Evolutionary conservation across 2,329 filamentous ascomycete species (phyloP).

Genomic region (Dissoconium aciculare): DNA sequence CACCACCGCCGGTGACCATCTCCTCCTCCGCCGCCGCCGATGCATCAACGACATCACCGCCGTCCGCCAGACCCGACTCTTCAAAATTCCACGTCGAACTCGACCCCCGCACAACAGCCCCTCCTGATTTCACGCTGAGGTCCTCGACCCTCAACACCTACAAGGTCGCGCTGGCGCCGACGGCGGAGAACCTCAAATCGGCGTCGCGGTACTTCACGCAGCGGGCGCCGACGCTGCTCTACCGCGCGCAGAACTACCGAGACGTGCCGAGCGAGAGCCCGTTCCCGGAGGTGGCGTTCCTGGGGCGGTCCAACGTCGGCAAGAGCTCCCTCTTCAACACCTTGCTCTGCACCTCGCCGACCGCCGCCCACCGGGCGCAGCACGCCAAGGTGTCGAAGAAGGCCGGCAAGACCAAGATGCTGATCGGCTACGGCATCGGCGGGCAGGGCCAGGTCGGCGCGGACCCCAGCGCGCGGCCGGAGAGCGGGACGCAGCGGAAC

Average conservation of each 20-base stretch:
- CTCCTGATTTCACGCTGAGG: slow-evolving; percentile 19
- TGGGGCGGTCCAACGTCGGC: slow-evolving; percentile 56
- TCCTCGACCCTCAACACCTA: slow-evolving; percentile 22
- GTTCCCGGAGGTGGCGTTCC: slow-evolving; percentile 48
- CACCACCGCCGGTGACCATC: too few relatives aligned
- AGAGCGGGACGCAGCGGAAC: slow-evolving; percentile 14
- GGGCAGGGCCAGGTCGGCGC: slow-evolving; percentile 19
- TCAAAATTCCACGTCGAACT: too few relatives aligned
- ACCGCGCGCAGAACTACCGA: slow-evolving; percentile 46
- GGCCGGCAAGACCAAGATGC: slow-evolving; percentile 46
- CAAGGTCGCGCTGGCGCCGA: slow-evolving; percentile 19
- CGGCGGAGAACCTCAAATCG: slow-evolving; percentile 24
- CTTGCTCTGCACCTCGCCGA: slow-evolving; percentile 32
- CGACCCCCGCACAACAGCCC: slow-evolving; percentile 5
- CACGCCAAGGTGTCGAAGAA: slow-evolving; percentile 46
- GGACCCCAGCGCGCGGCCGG: slow-evolving; percentile 6
- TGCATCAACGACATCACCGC: too few relatives aligned
- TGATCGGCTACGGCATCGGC: slow-evolving; percentile 50
- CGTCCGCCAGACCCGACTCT: too few relatives aligned
- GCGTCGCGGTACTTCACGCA: slow-evolving; percentile 32
- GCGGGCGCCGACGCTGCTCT: slow-evolving; percentile 41
- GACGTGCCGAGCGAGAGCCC: slow-evolving; percentile 39
- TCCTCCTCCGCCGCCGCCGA: too few relatives aligned
- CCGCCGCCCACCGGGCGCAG: slow-evolving; percentile 39
- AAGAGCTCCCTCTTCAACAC: slow-evolving; percentile 54